These are phyloP conservation scores for Boletus vinaceobasis DNA, from an alignment of 768 basidiomycete genomes.

Conservation along the genomic window DNA sequence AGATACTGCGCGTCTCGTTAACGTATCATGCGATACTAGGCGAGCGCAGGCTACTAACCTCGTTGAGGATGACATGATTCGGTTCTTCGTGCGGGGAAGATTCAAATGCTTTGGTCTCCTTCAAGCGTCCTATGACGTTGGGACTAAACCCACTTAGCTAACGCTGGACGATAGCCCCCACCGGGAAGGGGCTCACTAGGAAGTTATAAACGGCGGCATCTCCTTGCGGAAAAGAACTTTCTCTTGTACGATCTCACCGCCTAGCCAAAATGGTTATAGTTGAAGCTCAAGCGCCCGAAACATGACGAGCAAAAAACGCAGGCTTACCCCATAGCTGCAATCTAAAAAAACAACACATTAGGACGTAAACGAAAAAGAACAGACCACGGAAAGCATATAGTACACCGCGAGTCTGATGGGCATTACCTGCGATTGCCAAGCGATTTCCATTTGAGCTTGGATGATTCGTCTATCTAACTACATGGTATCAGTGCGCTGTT, in stretches of 20 bases:
- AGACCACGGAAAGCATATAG: neutral
- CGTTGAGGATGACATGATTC: slow-evolving; percentile 90
- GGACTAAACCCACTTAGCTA: slow-evolving; percentile 51
- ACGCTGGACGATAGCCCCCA: neutral
- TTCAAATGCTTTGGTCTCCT: slow-evolving; percentile 59
- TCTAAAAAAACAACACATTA: slow-evolving; percentile 34
- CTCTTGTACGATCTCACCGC: slow-evolving; percentile 71
- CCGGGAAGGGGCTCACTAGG: slow-evolving; percentile 48
- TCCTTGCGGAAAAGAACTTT: slow-evolving; percentile 65
- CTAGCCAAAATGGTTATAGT: slow-evolving; percentile 32
- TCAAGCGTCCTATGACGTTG: slow-evolving; percentile 68
- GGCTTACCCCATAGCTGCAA: slow-evolving; percentile 69
- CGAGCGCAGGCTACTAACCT: slow-evolving; percentile 42
- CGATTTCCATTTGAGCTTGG: slow-evolving; percentile 80
- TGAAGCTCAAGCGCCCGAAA: neutral
- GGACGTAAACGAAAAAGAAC: slow-evolving; percentile 5
- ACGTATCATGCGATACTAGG: slow-evolving; percentile 2
- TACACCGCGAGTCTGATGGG: neutral
- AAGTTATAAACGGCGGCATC: slow-evolving; percentile 65
- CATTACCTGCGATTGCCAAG: slow-evolving; percentile 26
- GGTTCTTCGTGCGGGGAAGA: slow-evolving; percentile 62
- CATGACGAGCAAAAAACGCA: neutral
- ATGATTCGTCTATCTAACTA: slow-evolving; percentile 67
- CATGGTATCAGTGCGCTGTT: slow-evolving; percentile 16
- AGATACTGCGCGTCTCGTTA: slow-evolving; percentile 53